These are phyloP conservation scores for Exserohilum rostratum DNA, from an alignment of 2,329 filamentous ascomycete genomes.

Conservation along the genomic window DNA sequence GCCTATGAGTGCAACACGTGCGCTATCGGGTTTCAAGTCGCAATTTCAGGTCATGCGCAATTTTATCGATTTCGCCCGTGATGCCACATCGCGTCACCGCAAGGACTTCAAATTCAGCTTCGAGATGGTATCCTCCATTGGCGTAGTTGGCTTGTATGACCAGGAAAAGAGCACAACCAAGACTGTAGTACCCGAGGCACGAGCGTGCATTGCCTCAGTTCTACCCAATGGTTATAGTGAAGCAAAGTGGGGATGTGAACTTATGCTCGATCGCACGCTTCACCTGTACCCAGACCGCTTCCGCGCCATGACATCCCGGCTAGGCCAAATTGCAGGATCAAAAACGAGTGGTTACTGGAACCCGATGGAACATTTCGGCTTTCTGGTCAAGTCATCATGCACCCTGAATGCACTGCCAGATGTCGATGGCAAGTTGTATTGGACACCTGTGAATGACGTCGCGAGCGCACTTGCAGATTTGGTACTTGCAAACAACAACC, in stretches of 20 bases:
- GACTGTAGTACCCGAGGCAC: slow-evolving; percentile 53
- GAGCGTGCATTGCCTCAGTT: slow-evolving; percentile 48
- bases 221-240: slow-evolving; percentile 58
- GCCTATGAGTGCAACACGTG: slow-evolving; percentile 61
- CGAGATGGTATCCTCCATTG: slow-evolving; percentile 52
- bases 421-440: slow-evolving; percentile 27
- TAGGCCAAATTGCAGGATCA: slow-evolving; percentile 61
- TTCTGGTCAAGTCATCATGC: slow-evolving; percentile 59
- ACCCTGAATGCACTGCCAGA: slow-evolving; percentile 51
- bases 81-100: slow-evolving; percentile 27
- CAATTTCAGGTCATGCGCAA: slow-evolving; percentile 59
- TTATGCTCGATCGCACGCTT: slow-evolving; percentile 57
- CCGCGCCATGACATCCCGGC: slow-evolving; percentile 52
- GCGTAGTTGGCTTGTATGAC: slow-evolving; percentile 41
- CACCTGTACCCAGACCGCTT: slow-evolving; percentile 52
- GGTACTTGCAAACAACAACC: slow-evolving; percentile 22
- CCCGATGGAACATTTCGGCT: slow-evolving; percentile 57
- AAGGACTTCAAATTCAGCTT: slow-evolving; percentile 38
- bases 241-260: slow-evolving; percentile 59
- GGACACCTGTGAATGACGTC: slow-evolving; percentile 55
- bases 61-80: slow-evolving; percentile 54
- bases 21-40: slow-evolving; percentile 57
- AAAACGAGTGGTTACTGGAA: slow-evolving; percentile 62
- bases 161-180: slow-evolving; percentile 23
- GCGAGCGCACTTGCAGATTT: slow-evolving; percentile 47